Base-by-base conservation (phyloP, 1,139 yeast species). In the Magnusiomyces ingens region DNA sequence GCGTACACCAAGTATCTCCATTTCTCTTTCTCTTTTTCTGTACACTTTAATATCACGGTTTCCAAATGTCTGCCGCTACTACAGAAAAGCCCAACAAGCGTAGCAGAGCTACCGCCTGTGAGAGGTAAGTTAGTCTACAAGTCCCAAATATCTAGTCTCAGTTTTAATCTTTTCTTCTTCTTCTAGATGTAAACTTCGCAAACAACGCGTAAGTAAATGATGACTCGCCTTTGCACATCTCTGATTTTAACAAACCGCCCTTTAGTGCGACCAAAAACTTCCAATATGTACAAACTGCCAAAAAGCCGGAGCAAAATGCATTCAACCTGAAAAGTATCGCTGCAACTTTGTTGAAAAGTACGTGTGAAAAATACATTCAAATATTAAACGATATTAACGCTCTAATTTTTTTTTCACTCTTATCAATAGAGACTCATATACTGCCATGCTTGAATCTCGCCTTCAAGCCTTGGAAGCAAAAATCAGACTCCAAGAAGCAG, bases 321-420 rank as follows among this genome's bases (percentile, higher is more conserved):
- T 47, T n/a, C 49, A 47, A 15, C 49, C 49, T 21, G 49, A 47
- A 47, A 47, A 37, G 15, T 47, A 47, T 18, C 21, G 49, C 13
- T 19, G 49, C 22, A 47, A 47, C 15, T 47, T 47, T 29, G 44
- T 37, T 21, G 49, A 47, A 21, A 37, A 38, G 48, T 45, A 45
- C 2, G 48, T 41, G 17, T 12, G 4, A 12, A 36, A 26, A 26
- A 26, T 5, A 26, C n/a, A n/a, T n/a, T n/a, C n/a, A n/a, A n/a
- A n/a, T n/a, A n/a, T n/a, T n/a, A n/a, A n/a, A n/a, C n/a, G n/a
- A n/a, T n/a, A n/a, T n/a, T 26, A 26, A 26, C 4, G 32, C 32
- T 8, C 32, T 5, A 26, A 26, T 26, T 8, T 26, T 5, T 26
- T 26, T 26, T 4, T 26, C 8, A 26, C 4, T 8, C 32, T 26